Evolutionary conservation across 805 yeast genomes (phyloP).

Genomic region (Pichia manshurica): DNA sequence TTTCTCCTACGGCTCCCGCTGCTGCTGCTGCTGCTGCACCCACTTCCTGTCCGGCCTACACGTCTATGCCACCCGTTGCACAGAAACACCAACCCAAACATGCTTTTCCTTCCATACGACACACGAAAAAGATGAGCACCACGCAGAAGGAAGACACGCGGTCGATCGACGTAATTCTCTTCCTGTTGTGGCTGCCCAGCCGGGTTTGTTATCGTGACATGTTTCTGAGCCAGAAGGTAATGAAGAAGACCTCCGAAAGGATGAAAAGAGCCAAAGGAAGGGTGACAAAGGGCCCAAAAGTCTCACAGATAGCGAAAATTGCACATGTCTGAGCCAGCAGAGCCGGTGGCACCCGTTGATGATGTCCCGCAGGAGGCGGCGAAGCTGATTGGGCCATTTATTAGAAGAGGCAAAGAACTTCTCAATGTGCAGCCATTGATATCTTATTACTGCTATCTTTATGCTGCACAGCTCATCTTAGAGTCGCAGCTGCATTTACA

Average conservation of each 20-base stretch:
- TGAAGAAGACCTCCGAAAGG: neutral
- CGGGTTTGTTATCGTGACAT: too few species aligned
- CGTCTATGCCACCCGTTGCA: too few species aligned
- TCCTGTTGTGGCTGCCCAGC: too few species aligned
- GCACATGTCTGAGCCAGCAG: neutral
- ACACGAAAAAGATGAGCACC: too few species aligned
- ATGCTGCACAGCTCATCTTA: slow-evolving; percentile 70
- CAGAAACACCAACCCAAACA: too few species aligned
- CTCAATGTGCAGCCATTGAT: slow-evolving; percentile 55
- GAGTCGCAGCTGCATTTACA: slow-evolving; percentile 51
- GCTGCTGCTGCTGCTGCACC: too few species aligned
- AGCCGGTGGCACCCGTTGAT: neutral
- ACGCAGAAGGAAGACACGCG: too few species aligned
- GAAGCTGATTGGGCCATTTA: slow-evolving; percentile 40
- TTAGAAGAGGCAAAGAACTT: slow-evolving; percentile 55
- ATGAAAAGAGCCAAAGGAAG: neutral
- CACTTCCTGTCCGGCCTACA: too few species aligned
- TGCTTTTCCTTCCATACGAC: too few species aligned
- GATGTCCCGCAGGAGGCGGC: slow-evolving; percentile 27
- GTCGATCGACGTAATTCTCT: too few species aligned
- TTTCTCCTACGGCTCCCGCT: too few species aligned
- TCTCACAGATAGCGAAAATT: neutral
- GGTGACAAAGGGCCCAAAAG: neutral
- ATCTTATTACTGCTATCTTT: slow-evolving; percentile 65
- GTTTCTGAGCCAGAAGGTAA: neutral